Base-by-base conservation (phyloP, 805 yeast genomes). In the Sugiyamaella boreocaroliniensis region DNA sequence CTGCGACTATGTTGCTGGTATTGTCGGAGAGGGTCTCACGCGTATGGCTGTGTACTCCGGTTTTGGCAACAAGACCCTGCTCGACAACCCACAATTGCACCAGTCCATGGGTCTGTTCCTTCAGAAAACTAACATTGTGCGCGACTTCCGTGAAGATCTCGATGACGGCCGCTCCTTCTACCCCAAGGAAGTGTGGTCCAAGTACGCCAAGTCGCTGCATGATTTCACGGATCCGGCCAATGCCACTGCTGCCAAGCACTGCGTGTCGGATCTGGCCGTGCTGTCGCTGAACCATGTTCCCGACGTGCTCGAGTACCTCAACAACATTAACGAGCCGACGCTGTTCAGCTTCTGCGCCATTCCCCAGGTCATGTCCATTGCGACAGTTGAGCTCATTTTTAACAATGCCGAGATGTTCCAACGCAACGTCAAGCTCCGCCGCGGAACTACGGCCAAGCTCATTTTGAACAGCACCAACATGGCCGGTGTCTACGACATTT, bases 301-400 rank as follows among this genome's bases (percentile, higher is more conserved):
- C 50, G 93, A 88, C 63, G 85, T 82, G 29, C 76, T 93, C 61
- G 77, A 78, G 49, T 93, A 86, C 67, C 75, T 93, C 52, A 78
- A 92, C 15, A 74, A 82, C 56, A 79, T 93, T 48, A 78, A 78
- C 54, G 99, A 93, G 66, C 86, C 85, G 55, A 81, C 96, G 1
- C 72, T 84, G 48, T 93, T 89, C 75, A 85, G 83, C 61, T 93
- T 93, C 74, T 90, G 97, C 73, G 88, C 97, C 10, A 93, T 93
- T 65, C 99, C 99, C 16, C 99, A 93, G 72, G 97, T 92, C 16
- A 93, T 93, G 99, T 97, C 98, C 40, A 86, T 93, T 68, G 97
- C 99, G 14, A 89, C 98, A 1, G 76, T 93, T 61, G 89, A 92
- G 19, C 74, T 83, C 49, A 85, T 93, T 34, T 90, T 85, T 77